Evolutionary conservation across 2,329 filamentous ascomycete species (phyloP).

Genomic region (Eutypa lata): DNA sequence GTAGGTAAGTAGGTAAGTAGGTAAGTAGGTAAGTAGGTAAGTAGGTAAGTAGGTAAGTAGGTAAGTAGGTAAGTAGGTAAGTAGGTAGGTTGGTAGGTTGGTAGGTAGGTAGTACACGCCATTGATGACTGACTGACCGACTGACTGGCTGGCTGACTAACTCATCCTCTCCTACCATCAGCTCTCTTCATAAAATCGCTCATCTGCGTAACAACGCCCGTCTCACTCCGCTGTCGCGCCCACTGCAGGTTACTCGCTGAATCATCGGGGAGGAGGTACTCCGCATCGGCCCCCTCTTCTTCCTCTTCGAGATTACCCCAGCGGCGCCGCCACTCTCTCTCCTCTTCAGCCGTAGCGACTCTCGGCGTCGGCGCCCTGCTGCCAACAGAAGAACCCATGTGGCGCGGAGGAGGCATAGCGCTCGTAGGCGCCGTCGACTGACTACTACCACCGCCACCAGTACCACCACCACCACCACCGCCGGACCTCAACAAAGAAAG

Average conservation of each 20-base stretch:
- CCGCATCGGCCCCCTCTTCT: constrained; percentile 2
- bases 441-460: neutral
- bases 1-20: no score
- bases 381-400: no score
- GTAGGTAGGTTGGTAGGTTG: no score
- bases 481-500: neutral
- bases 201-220: neutral
- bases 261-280: constrained; percentile 4
- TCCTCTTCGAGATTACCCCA: constrained; percentile 1
- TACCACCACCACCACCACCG: no score
- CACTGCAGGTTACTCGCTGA: constrained; percentile 7
- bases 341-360: neutral
- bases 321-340: neutral
- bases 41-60: no score
- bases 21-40: no score
- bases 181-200: constrained; percentile 1
- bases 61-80: no score
- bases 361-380: neutral
- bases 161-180: no score
- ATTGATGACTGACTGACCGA: no score
- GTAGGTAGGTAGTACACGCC: no score
- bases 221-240: neutral
- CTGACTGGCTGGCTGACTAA: no score
- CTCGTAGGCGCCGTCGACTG: neutral
- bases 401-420: no score